A percentile compares a stretch with the other conserved stretches of the same genome.
Evolutionary conservation across 768 basidiomycete genomes (phyloP).

Genomic region (Imleria badia): DNA sequence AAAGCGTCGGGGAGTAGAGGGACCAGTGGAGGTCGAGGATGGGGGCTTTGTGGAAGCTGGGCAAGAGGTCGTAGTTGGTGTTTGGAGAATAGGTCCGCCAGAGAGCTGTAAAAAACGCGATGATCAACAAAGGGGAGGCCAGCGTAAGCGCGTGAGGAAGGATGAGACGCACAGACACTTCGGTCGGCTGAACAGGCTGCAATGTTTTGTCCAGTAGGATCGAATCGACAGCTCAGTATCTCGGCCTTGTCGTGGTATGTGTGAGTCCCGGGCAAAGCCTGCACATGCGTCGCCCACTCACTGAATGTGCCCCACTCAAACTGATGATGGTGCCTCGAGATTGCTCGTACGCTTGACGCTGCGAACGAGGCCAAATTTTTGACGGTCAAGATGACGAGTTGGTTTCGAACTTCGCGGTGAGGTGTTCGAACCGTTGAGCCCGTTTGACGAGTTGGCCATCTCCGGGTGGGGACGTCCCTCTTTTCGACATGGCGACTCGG

Average conservation of each 20-base stretch:
- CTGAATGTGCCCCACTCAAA: slow-evolving; percentile 82
- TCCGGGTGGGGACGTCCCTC: slow-evolving; percentile 55
- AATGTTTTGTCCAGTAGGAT: slow-evolving; percentile 90
- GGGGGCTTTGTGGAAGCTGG: slow-evolving; percentile 83
- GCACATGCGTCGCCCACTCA: slow-evolving; percentile 39
- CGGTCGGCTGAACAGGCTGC: slow-evolving; percentile 91
- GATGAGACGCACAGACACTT: slow-evolving; percentile 73
- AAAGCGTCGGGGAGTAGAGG: slow-evolving; percentile 66
- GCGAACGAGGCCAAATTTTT: slow-evolving; percentile 82
- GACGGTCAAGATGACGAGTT: slow-evolving; percentile 74
- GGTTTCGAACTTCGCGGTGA: slow-evolving; percentile 57
- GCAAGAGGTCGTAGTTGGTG: slow-evolving; percentile 86
- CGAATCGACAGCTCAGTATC: slow-evolving; percentile 89
- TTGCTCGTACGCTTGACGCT: slow-evolving; percentile 90
- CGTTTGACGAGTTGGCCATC: slow-evolving; percentile 63
- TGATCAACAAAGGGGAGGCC: too few species aligned
- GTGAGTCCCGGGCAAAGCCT: background rate
- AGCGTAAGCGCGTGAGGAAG: background rate
- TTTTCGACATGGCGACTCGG: slow-evolving; percentile 75
- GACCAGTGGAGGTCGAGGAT: slow-evolving; percentile 94
- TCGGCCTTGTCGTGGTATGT: slow-evolving; percentile 53
- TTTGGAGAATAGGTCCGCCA: slow-evolving; percentile 94
- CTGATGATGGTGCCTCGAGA: slow-evolving; percentile 91
- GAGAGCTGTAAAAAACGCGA: slow-evolving; percentile 48
- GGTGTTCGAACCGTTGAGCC: slow-evolving; percentile 47